Conservation (phyloP, 2,329 filamentous ascomycete genomes). For the Fusarium phyllophilum region DNA sequence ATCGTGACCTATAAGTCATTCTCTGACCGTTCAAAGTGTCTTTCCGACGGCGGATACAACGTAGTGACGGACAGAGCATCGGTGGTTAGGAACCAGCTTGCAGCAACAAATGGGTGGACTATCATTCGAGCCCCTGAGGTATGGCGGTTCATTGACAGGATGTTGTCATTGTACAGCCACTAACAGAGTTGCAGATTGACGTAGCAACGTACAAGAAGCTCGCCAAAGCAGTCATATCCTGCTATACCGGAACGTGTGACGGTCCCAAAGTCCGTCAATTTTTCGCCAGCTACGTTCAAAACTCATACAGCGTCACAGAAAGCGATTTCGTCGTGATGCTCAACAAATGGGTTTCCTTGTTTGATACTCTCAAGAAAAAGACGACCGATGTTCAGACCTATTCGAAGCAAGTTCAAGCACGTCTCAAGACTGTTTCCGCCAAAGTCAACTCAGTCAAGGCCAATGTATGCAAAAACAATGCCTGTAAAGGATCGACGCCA, state of each 20-base stretch:
- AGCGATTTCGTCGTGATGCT: slow-evolving; percentile 15
- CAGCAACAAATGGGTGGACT: neutral
- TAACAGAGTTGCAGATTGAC: neutral
- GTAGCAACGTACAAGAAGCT: neutral
- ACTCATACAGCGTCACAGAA: slow-evolving; percentile 6
- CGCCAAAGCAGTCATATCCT: neutral
- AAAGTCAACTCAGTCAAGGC: slow-evolving; percentile 1
- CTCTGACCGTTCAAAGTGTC: neutral
- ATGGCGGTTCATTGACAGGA: neutral
- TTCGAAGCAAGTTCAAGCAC: slow-evolving; percentile 4
- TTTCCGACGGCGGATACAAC: neutral
- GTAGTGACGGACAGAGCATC: neutral
- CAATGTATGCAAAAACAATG: neutral
- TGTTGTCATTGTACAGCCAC: neutral
- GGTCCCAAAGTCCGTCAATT: neutral
- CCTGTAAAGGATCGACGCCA: neutral
- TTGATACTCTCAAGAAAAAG: slow-evolving; percentile 2
- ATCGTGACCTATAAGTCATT: accelerated
- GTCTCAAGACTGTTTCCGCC: slow-evolving; percentile 1
- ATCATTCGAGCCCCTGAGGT: slow-evolving; percentile 2
- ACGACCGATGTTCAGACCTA: slow-evolving; percentile 8
- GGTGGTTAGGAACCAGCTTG: neutral
- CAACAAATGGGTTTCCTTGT: slow-evolving; percentile 10
- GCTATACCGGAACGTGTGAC: neutral
- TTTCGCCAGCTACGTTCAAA: slow-evolving; percentile 5